These are phyloP conservation scores for Pleodorina starrii DNA, from an alignment of 139 green algal genomes.

Conservation along the genomic window DNA sequence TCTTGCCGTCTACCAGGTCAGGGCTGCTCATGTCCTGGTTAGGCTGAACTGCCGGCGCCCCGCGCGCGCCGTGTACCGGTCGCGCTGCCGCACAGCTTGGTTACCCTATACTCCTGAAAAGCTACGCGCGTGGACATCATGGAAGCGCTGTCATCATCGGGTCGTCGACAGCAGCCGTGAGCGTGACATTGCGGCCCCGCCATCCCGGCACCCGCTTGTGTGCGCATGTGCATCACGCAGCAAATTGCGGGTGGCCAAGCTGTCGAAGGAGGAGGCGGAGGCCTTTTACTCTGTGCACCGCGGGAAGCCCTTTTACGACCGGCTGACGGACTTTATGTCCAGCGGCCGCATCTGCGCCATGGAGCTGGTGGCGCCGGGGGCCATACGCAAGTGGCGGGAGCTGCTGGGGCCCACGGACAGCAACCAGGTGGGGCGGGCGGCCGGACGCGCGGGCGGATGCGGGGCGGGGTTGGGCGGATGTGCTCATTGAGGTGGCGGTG, in stretches of 20 bases:
- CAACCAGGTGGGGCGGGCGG: slow-evolving; percentile 50
- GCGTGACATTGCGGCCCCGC: no score
- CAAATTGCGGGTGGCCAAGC: slow-evolving; percentile 73
- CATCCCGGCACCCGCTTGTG: not conserved
- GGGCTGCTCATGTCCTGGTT: no score
- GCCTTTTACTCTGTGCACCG: slow-evolving; percentile 83
- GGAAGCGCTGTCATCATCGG: no score
- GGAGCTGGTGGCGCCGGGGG: slow-evolving; percentile 76
- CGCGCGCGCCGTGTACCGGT: no score
- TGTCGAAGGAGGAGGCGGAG: slow-evolving; percentile 71
- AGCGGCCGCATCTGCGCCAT: slow-evolving; percentile 81
- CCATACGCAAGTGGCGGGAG: slow-evolving; percentile 73
- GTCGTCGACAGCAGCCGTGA: no score
- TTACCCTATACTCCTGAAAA: no score
- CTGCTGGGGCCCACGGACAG: slow-evolving; percentile 65
- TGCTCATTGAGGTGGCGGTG: no score
- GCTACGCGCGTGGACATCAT: no score
- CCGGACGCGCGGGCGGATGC: not conserved
- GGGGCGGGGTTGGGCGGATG: not conserved
- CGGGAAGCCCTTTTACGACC: slow-evolving; percentile 80
- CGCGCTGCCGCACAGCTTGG: no score
- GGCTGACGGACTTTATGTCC: slow-evolving; percentile 80
- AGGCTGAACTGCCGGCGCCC: no score
- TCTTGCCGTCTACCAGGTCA: no score
- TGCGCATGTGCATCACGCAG: no score